Conservation (phyloP, 108 stramenopile species). For the Cafeteria roenbergensis region DNA sequence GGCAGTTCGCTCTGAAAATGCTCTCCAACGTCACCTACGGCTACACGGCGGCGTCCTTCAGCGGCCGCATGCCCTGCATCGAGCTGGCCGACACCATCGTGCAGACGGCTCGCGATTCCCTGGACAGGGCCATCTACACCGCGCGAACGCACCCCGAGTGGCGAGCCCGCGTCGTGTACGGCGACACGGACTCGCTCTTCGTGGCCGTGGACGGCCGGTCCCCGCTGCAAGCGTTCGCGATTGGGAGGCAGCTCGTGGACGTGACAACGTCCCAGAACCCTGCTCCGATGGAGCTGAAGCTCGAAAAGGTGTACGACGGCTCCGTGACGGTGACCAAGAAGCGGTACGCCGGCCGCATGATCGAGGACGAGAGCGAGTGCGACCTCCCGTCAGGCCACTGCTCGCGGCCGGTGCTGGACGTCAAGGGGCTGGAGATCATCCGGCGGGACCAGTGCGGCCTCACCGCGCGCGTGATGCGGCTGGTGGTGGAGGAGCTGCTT, state of each 20-base stretch:
- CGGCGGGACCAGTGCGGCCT: slow-evolving; percentile 16
- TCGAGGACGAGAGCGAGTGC: slow-evolving; percentile 13
- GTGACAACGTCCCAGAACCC: slow-evolving; percentile 69
- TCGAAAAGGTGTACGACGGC: slow-evolving; percentile 86
- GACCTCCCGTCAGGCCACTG: background rate
- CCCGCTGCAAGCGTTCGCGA: slow-evolving; percentile 69
- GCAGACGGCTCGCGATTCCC: slow-evolving; percentile 66
- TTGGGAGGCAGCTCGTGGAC: slow-evolving; percentile 70
- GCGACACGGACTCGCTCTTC: slow-evolving; percentile 95
- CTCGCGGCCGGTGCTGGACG: slow-evolving; percentile 2
- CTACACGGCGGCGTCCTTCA: slow-evolving; percentile 86
- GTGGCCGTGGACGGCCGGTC: slow-evolving; percentile 69
- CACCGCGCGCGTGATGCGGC: slow-evolving; percentile 6
- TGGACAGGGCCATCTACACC: slow-evolving; percentile 65
- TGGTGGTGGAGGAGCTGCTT: background rate
- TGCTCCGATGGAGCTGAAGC: slow-evolving; percentile 75
- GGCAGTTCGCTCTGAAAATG: slow-evolving; percentile 92
- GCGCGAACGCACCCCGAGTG: slow-evolving; percentile 63
- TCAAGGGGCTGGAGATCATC: slow-evolving; percentile 16
- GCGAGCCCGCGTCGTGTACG: slow-evolving; percentile 78
- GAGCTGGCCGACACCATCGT: slow-evolving; percentile 93
- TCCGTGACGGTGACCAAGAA: slow-evolving; percentile 56
- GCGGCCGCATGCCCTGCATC: slow-evolving; percentile 81
- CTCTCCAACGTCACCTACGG: slow-evolving; percentile 95
- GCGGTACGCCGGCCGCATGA: slow-evolving; percentile 37